Evolutionary conservation across 1,284 basidiomycete species (phyloP).

Genomic region (Peniophora sp.): DNA sequence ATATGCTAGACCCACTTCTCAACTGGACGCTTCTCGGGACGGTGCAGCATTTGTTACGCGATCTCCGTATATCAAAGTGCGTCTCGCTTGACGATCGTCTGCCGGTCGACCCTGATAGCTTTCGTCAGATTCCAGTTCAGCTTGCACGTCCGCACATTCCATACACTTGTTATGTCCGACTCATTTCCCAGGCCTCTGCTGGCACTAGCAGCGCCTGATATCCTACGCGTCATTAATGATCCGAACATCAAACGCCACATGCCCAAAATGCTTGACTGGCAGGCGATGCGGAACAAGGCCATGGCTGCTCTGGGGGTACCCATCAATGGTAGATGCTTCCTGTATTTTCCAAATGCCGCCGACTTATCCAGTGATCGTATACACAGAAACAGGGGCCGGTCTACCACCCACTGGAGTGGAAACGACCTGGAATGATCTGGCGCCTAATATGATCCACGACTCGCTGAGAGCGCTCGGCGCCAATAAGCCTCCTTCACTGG

Average conservation of each 20-base stretch:
- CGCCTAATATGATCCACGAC: slow-evolving; percentile 43
- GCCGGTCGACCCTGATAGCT: slow-evolving; percentile 11
- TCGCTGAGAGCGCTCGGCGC: slow-evolving; percentile 46
- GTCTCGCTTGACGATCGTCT: slow-evolving; percentile 13
- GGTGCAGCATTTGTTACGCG: slow-evolving; percentile 51
- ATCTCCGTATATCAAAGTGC: slow-evolving; percentile 53
- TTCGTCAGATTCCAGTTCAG: slow-evolving; percentile 23
- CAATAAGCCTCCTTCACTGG: slow-evolving; percentile 53
- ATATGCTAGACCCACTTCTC: slow-evolving; percentile 63
- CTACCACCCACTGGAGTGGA: slow-evolving; percentile 5
- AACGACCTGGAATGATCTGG: slow-evolving; percentile 31
- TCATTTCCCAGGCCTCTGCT: slow-evolving; percentile 60
- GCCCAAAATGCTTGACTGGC: slow-evolving; percentile 29
- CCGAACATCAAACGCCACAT: slow-evolving; percentile 16
- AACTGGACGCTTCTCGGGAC: slow-evolving; percentile 76
- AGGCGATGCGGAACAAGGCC: slow-evolving; percentile 34
- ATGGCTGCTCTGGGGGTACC: slow-evolving; percentile 33
- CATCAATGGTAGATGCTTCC: slow-evolving; percentile 24
- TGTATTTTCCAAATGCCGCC: background rate
- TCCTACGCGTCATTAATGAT: slow-evolving; percentile 42
- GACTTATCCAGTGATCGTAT: background rate
- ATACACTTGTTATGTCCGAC: slow-evolving; percentile 52
- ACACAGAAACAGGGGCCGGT: background rate
- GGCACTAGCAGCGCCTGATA: slow-evolving; percentile 50
- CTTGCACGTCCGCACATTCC: slow-evolving; percentile 54